Base-by-base conservation (phyloP, 148 eudicot species). In the Heliamphora exappendiculata region DNA sequence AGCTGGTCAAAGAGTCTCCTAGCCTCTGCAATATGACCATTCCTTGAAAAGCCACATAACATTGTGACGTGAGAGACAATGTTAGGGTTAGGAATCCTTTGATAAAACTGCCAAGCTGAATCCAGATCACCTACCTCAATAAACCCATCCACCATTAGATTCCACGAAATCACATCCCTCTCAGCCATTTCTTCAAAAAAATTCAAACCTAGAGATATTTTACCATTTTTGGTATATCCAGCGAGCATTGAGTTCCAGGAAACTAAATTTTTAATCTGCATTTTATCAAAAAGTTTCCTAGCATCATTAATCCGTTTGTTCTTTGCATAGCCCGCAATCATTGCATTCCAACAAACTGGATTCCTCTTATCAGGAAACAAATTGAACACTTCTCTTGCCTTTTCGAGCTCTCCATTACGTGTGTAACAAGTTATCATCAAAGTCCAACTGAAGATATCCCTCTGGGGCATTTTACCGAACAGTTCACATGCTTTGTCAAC, bases 191-290 rank as follows among this genome's bases (percentile, higher is more conserved):
- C 55, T 44, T 84, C 79, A 41, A 82, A 86, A 54, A 73, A 82
- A 58, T 74, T 77, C 37, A 86, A 55, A 1, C 81, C 88, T 81
- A 76, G 80, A 54, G 28, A 75, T 81, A 67, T 88, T 82, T 33
- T 86, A 80, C 36, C 83, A 73, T 88, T 82, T 34, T 79, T 86
- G 16, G 83, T 69, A 83, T 83, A 88, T 22, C 86, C 86, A n/a
- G 74, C 79, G 36, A 88, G 82, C 84, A 88, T 83, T n/a, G 85
- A 79, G 78, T 86, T 86, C 91, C 91, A 86, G 17, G 84, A 87
- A 6, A 88, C 85, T 67, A 81, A 51, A 82, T 85, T 88, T 74
- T 64, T 72, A 26, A n/a, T 36, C 3, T 72, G n/a, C 85, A 89
- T 81, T 37, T 67, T 67, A 81, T 82, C 86, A 65, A 89, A 89